These are phyloP conservation scores for Mycena albidolilacea DNA, from an alignment of 768 basidiomycete genomes.

Conservation along the genomic window DNA sequence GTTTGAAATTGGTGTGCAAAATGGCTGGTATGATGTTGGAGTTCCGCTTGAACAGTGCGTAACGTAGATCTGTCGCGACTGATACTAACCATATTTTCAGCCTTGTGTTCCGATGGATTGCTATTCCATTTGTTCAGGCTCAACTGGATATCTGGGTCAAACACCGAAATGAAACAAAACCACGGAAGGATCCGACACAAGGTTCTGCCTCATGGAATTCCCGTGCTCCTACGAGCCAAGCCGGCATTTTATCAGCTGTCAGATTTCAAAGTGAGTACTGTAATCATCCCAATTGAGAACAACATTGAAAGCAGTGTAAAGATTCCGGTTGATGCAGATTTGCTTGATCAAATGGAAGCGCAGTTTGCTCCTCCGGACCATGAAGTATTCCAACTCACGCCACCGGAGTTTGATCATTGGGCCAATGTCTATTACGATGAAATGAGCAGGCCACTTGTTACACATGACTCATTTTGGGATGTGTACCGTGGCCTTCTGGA, in stretches of 20 bases:
- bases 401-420: constrained; percentile 42
- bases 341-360: constrained; percentile 41
- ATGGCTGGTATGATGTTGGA: constrained; percentile 48
- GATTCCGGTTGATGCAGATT: constrained; percentile 38
- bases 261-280: constrained; percentile 51
- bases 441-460: constrained; percentile 46
- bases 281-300: background rate
- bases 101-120: constrained; percentile 53
- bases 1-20: constrained; percentile 48
- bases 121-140: constrained; percentile 53
- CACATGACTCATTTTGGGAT: constrained; percentile 43
- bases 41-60: constrained; percentile 46
- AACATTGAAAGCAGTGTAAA: constrained; percentile 23
- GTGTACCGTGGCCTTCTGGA: constrained; percentile 4
- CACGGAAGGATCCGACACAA: constrained; percentile 49
- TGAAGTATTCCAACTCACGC: background rate
- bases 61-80: background rate
- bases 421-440: constrained; percentile 38
- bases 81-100: constrained; percentile 18
- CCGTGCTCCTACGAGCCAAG: constrained; percentile 46
- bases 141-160: constrained; percentile 50
- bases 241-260: constrained; percentile 46
- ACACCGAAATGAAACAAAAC: constrained; percentile 42
- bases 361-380: constrained; percentile 46
- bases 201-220: constrained; percentile 55